phyloP scores from a whole-genome alignment of 2,329 filamentous ascomycete genomes.

The Ophiocordyceps unilateralis region DNA sequence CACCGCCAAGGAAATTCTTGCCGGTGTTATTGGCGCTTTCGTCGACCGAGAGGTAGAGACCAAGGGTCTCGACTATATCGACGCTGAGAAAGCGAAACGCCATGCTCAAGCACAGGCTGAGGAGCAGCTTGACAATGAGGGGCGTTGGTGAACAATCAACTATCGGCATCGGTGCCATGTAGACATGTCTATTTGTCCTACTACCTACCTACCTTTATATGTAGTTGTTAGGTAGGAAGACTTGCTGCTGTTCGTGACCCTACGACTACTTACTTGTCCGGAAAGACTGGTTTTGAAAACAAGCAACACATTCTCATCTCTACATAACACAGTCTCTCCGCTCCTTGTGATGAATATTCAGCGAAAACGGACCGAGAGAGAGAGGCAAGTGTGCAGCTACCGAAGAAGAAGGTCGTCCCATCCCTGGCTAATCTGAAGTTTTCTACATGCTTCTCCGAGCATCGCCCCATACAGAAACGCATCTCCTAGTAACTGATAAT shows the following conservation, averaged over 20 bases:
- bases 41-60: constrained; percentile 16
- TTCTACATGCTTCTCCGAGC: background rate
- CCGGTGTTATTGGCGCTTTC: constrained; percentile 12
- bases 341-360: too few species aligned
- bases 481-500: background rate
- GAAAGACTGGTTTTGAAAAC: too few species aligned
- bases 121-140: constrained; percentile 5
- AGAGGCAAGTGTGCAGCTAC: background rate
- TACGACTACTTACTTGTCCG: too few species aligned
- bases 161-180: too few species aligned
- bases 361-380: too few species aligned
- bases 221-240: too few species aligned
- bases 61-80: constrained; percentile 11
- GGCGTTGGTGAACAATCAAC: background rate
- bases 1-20: constrained; percentile 13
- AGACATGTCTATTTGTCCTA: too few species aligned
- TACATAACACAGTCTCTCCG: too few species aligned
- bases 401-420: background rate
- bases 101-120: constrained; percentile 10
- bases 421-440: background rate
- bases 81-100: constrained; percentile 12
- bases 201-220: too few species aligned
- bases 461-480: background rate
- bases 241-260: too few species aligned
- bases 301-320: too few species aligned